Conservation (phyloP, 2,329 filamentous ascomycete genomes). For the Fusarium vanettenii region DNA sequence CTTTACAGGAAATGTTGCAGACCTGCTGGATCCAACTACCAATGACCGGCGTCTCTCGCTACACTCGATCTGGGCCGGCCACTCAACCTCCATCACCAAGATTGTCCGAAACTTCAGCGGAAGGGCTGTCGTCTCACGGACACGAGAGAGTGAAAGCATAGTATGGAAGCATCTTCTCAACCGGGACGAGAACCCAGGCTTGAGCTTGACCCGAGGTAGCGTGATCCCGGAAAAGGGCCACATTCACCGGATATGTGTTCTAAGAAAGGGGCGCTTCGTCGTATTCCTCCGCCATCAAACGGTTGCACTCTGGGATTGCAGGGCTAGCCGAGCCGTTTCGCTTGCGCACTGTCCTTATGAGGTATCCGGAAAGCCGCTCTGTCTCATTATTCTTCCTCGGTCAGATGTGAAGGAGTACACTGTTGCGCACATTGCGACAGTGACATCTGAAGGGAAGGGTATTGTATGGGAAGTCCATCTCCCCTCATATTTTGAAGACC, state of each 20-base stretch:
- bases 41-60: conserved; percentile 70
- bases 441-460: conserved; percentile 82
- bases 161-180: conserved; percentile 79
- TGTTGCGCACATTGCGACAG: conserved; percentile 80
- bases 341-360: conserved; percentile 65
- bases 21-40: conserved; percentile 80
- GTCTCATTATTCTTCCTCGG: conserved; percentile 79
- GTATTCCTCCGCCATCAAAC: conserved; percentile 80
- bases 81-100: conserved; percentile 83
- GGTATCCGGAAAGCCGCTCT: conserved; percentile 78
- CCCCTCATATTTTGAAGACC: conserved; percentile 58
- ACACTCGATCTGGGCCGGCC: conserved; percentile 82
- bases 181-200: conserved; percentile 51
- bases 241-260: conserved; percentile 82
- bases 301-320: conserved; percentile 84
- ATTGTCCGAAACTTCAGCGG: conserved; percentile 88
- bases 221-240: conserved; percentile 74
- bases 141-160: conserved; percentile 80
- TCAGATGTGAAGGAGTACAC: conserved; percentile 66
- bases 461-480: conserved; percentile 83
- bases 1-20: conserved; percentile 81
- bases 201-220: conserved; percentile 72
- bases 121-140: conserved; percentile 82
- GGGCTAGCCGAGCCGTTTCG: conserved; percentile 66
- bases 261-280: conserved; percentile 82